Conservation (phyloP, 345 rosid genomes). For the Mercurialis annua region DNA sequence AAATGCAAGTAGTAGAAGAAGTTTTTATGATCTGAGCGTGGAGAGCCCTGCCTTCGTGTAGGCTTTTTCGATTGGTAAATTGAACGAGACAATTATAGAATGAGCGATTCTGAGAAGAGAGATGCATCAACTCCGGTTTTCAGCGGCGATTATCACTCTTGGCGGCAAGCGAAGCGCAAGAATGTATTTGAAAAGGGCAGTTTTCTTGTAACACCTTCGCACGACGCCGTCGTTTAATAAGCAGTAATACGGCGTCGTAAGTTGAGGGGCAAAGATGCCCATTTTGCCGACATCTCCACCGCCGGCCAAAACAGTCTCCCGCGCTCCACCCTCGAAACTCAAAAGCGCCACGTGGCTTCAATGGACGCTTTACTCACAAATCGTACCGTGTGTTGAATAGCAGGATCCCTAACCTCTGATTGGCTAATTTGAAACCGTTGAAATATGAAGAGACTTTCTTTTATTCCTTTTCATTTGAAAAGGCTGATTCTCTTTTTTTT, state of each 20-base stretch:
- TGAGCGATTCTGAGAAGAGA: slow-evolving; percentile 30
- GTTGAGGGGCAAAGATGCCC: neutral
- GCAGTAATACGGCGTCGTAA: neutral
- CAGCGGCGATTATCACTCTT: neutral
- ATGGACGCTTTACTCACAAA: neutral
- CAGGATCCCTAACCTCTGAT: no score
- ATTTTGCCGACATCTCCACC: neutral
- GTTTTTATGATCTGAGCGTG: slow-evolving; percentile 56
- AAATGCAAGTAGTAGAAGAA: slow-evolving; percentile 29
- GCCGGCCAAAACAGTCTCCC: neutral
- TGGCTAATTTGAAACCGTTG: neutral
- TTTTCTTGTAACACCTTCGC: no score
- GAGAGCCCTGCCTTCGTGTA: slow-evolving; percentile 50
- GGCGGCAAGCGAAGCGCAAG: no score
- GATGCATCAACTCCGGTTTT: slow-evolving; percentile 28
- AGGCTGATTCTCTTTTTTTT: slow-evolving; percentile 4
- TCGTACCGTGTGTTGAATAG: neutral
- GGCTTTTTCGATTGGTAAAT: slow-evolving; percentile 44
- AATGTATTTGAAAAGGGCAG: neutral
- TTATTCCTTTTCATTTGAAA: neutral
- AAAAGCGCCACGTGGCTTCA: slow-evolving; percentile 1
- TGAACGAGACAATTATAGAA: slow-evolving; percentile 41
- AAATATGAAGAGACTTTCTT: neutral
- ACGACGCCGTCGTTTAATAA: no score
- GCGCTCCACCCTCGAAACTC: neutral